A percentile compares a stretch with the other conserved stretches of the same genome.
phyloP scores from a whole-genome alignment of 1,139 yeast genomes.

The Candida sanyaensis region DNA sequence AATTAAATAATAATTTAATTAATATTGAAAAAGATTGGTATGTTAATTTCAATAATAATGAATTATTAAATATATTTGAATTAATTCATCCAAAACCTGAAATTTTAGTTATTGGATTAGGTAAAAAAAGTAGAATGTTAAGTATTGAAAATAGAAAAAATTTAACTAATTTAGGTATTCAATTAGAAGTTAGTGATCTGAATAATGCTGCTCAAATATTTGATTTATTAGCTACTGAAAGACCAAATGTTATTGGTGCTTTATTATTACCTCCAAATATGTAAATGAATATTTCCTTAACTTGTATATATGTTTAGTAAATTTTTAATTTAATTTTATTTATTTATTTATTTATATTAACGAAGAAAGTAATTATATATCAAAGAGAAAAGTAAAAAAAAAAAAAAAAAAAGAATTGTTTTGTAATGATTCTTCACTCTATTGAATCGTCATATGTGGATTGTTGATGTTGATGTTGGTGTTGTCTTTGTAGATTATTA shows the following conservation, averaged over 20 bases:
- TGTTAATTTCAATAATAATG: slow-evolving; percentile 37
- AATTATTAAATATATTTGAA: slow-evolving; percentile 49
- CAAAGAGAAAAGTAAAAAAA: no score
- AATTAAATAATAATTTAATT: slow-evolving; percentile 33
- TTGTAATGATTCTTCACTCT: slow-evolving; percentile 1
- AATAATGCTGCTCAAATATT: slow-evolving; percentile 68
- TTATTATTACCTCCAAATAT: slow-evolving; percentile 70
- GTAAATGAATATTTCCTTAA: slow-evolving; percentile 19
- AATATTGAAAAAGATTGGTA: slow-evolving; percentile 44
- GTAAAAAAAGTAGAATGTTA: slow-evolving; percentile 61
- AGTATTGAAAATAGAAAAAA: slow-evolving; percentile 52
- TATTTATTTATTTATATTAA: neutral
- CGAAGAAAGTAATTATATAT: no score
- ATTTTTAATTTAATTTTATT: no score
- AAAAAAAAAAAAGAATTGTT: no score
- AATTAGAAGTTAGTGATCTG: slow-evolving; percentile 68
- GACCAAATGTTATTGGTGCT: slow-evolving; percentile 73
- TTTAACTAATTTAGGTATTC: slow-evolving; percentile 62
- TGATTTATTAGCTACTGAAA: slow-evolving; percentile 76
- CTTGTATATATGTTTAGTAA: neutral
- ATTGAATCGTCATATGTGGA: slow-evolving; percentile 7
- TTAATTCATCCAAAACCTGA: slow-evolving; percentile 79
- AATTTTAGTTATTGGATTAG: slow-evolving; percentile 69
- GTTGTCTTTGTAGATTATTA: slow-evolving; percentile 1
- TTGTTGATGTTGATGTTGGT: neutral